Conservation (phyloP, 2,329 filamentous ascomycete genomes). For the Purpureocillium lavendulum region DNA sequence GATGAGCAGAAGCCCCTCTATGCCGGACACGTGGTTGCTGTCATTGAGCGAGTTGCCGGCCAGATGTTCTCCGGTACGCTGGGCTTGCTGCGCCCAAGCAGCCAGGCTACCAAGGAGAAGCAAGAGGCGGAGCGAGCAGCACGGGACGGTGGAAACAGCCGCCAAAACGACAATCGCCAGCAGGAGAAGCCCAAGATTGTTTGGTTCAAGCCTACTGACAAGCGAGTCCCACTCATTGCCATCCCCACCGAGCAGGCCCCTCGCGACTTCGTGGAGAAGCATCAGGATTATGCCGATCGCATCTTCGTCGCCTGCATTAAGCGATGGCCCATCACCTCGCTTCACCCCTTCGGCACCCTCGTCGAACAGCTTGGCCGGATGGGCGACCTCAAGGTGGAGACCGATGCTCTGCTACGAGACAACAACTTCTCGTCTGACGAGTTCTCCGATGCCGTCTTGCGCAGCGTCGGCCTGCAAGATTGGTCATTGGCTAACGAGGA, state of each 20-base stretch:
- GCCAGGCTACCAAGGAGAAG: conserved; percentile 98
- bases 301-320: conserved; percentile 99
- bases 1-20: conserved; percentile 97
- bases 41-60: conserved; percentile 91
- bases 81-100: conserved; percentile 87
- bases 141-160: conserved; percentile 66
- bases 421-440: conserved; percentile 99
- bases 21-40: conserved; percentile 92
- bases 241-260: conserved; percentile 98
- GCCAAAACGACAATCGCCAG: conserved; percentile 66
- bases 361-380: conserved; percentile 96
- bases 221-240: conserved; percentile 94
- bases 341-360: conserved; percentile 95
- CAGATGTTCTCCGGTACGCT: conserved; percentile 99
- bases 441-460: conserved; percentile 91
- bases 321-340: conserved; percentile 98
- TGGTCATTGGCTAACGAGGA: conserved; percentile 84
- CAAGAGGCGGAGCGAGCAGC: conserved; percentile 94
- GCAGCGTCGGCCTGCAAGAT: conserved; percentile 85
- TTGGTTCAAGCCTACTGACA: conserved; percentile 99
- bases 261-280: conserved; percentile 95
- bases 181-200: conserved; percentile 99
- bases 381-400: conserved; percentile 96
- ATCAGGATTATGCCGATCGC: conserved; percentile 93
- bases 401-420: conserved; percentile 89